Evolutionary conservation across 257 asterid genomes (phyloP), one percentile per base, ranked within the genome.

Genomic region (Solanum dulcamara): DNA sequence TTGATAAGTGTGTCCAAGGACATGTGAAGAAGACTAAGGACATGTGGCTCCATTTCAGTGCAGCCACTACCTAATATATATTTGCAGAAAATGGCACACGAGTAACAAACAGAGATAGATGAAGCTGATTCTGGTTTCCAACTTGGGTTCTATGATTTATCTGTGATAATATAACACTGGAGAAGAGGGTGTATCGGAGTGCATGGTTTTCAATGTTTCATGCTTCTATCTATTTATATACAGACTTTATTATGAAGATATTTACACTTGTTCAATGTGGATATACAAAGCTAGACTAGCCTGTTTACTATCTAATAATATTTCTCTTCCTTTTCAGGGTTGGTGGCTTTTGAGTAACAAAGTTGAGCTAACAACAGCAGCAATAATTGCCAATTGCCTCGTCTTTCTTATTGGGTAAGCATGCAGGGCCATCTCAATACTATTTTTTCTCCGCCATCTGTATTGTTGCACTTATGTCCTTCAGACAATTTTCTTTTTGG

Each of bases 261-360:
- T 17, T 67, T 67, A 33, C 75, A 67, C 44, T 67, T 67, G 75
- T 67, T 67, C 44, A 32, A 17, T 33, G 75, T 22, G 50, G 30
- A 70, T 70, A 18, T 68, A 35, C 48, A 2, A 70, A 70, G 50
- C 50, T 35, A 70, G 10, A 35, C 48, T 35, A 10, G 17, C 17
- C 44, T 35, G 48, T 20, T 68, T 70, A 70, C 50, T 70, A 18
- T 20, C 50, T 70, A 10, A 35, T 20, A 18, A 37, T 35, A 35
- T 85, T 57, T 83, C 57, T 66, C 26, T 85, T 59, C 80, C 17
- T 62, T 79, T 74, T 85, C 84, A 96, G 99, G 98, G 96, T 64
- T 96, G 99, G 99, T 96, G 99, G 98, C 98, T 96, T 90, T 88
- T 94, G 86, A 77, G 85, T 83, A 93, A 94, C 89, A 87, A 90